phyloP scores from a whole-genome alignment of 148 eudicot genomes.

The Oxyria digyna region DNA sequence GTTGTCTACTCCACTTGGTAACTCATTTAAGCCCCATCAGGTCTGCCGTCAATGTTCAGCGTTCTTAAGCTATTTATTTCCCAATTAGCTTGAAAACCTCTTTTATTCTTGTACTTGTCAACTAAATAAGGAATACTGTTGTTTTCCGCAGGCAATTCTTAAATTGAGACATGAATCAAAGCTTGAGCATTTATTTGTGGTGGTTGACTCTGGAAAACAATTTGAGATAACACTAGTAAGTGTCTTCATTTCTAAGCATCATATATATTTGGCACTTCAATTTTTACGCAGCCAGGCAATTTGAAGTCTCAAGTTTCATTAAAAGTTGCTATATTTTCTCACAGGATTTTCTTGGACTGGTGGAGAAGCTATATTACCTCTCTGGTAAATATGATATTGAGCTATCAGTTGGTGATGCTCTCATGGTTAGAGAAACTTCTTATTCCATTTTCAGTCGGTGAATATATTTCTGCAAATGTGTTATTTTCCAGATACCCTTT shows the following conservation, averaged over 20 bases:
- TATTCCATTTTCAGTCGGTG: neutral
- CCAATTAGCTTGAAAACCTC: neutral
- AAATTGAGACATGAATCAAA: conserved; percentile 72
- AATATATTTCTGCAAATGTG: neutral
- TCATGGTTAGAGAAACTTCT: conserved; percentile 45
- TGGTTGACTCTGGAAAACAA: conserved; percentile 54
- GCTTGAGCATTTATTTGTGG: conserved; percentile 75
- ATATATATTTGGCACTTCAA: neutral
- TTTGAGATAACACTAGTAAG: conserved; percentile 58
- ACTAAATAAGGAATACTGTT: neutral
- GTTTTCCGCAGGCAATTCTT: conserved; percentile 54
- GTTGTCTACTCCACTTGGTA: conserved; percentile 58
- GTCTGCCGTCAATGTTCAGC: conserved; percentile 20
- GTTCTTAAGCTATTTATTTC: neutral
- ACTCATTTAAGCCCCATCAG: conserved; percentile 85
- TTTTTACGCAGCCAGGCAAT: neutral
- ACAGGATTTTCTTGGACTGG: conserved; percentile 94
- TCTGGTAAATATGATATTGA: conserved; percentile 81
- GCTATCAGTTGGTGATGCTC: conserved; percentile 78
- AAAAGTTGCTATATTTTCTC: conserved; percentile 13
- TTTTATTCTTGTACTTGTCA: neutral
- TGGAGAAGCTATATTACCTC: conserved; percentile 77
- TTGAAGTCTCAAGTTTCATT: neutral
- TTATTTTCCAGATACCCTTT: neutral
- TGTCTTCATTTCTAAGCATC: conserved; percentile 2